Evolutionary conservation across 192 early-diverging fungal genomes (phyloP).

Genomic region (Backusella luteola): DNA sequence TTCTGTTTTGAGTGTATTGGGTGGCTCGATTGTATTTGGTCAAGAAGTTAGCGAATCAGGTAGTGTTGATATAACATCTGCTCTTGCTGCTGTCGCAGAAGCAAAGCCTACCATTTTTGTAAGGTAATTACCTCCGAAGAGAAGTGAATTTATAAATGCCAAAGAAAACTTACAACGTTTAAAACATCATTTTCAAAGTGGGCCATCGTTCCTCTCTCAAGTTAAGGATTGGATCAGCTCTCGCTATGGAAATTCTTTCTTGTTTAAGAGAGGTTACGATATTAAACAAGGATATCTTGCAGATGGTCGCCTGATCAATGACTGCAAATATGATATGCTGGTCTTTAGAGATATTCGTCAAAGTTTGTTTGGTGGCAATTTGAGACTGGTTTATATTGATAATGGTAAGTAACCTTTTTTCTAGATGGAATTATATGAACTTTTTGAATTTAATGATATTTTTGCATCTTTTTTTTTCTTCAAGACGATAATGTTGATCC

Average conservation of each 20-base stretch:
- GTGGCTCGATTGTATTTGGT: constrained; percentile 72
- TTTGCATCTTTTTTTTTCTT: neutral
- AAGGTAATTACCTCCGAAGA: constrained; percentile 22
- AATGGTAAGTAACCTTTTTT: constrained; percentile 21
- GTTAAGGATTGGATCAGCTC: constrained; percentile 31
- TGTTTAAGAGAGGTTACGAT: constrained; percentile 39
- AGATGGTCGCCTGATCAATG: constrained; percentile 37
- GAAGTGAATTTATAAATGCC: neutral
- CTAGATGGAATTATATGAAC: neutral
- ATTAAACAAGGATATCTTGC: constrained; percentile 31
- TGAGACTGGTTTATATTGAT: constrained; percentile 29
- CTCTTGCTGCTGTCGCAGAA: constrained; percentile 69
- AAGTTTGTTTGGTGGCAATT: constrained; percentile 41
- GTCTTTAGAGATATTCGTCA: constrained; percentile 43
- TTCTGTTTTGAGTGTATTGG: constrained; percentile 40
- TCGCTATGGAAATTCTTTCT: constrained; percentile 32
- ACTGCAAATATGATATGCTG: constrained; percentile 42
- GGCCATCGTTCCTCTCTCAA: constrained; percentile 23
- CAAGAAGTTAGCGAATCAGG: constrained; percentile 21
- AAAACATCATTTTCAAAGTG: constrained; percentile 14
- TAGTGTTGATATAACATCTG: constrained; percentile 44
- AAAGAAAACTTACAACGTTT: neutral
- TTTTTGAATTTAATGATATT: neutral
- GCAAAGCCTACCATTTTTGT: constrained; percentile 77
- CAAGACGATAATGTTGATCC: constrained; percentile 14